Evolutionary conservation across 1,284 basidiomycete species (phyloP).

Genomic region (Apiotrichum gracile): DNA sequence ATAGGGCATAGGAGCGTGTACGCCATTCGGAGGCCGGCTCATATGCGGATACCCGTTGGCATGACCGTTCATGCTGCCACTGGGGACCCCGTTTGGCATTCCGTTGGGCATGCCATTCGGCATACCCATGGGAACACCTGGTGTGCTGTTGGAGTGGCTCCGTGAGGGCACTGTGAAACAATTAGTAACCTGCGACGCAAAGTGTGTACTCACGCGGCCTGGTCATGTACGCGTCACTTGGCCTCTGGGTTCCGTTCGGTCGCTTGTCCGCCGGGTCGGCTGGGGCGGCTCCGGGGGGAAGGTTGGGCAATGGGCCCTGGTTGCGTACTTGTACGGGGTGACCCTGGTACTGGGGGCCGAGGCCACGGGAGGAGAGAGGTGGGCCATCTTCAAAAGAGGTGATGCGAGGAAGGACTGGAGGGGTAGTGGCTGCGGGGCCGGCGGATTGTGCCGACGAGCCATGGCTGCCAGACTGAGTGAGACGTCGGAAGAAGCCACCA

Average conservation of each 20-base stretch:
- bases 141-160: too few species aligned
- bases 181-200: neutral
- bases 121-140: neutral
- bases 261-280: too few species aligned
- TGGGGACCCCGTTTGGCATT: neutral
- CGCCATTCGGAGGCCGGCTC: neutral
- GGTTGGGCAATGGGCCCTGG: neutral
- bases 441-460: neutral
- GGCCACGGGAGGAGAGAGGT: too few species aligned
- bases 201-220: neutral
- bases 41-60: neutral
- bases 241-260: too few species aligned
- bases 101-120: neutral
- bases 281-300: conserved; percentile 6
- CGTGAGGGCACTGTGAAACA: too few species aligned
- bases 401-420: conserved; percentile 13
- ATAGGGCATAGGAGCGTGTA: neutral
- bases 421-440: neutral
- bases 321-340: neutral
- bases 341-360: too few species aligned
- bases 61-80: neutral
- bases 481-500: conserved; percentile 9
- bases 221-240: too few species aligned
- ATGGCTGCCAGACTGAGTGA: conserved; percentile 3
- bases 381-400: too few species aligned